phyloP scores from a whole-genome alignment of 148 eudicot species.

The Dysphania ambrosioides region DNA sequence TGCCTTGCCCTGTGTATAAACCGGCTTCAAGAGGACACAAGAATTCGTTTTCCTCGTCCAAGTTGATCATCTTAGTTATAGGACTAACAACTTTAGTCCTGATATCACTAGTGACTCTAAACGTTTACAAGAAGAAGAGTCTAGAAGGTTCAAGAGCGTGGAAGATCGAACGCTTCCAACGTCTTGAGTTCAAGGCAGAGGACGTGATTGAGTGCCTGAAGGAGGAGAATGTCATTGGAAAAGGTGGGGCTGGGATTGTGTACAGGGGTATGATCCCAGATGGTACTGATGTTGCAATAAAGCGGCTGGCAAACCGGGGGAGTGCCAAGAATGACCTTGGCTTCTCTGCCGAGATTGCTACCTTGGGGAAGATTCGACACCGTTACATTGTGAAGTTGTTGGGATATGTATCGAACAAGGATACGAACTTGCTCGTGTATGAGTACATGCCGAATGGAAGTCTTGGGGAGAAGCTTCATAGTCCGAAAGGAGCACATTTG shows the following conservation, averaged over 20 bases:
- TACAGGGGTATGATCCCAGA: slow-evolving; percentile 75
- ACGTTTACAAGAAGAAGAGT: slow-evolving; percentile 35
- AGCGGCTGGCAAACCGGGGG: slow-evolving; percentile 44
- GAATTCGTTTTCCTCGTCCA: slow-evolving; percentile 27
- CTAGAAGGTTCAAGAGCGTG: slow-evolving; percentile 47
- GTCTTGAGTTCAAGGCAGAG: slow-evolving; percentile 60
- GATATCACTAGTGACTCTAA: slow-evolving; percentile 23
- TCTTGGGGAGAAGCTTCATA: slow-evolving; percentile 83
- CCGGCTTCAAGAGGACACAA: slow-evolving; percentile 2
- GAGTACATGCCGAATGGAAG: slow-evolving; percentile 96
- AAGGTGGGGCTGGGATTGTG: slow-evolving; percentile 89
- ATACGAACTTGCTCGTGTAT: slow-evolving; percentile 66
- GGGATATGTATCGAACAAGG: slow-evolving; percentile 76
- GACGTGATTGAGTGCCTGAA: slow-evolving; percentile 64
- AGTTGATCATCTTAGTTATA: slow-evolving; percentile 31
- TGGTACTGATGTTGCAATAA: slow-evolving; percentile 71
- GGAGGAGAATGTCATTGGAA: slow-evolving; percentile 85
- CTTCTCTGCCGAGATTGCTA: slow-evolving; percentile 73
- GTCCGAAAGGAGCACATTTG: slow-evolving; percentile 71
- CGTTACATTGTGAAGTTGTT: slow-evolving; percentile 70
- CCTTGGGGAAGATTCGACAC: slow-evolving; percentile 74
- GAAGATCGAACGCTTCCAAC: slow-evolving; percentile 77
- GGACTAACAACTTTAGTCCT: slow-evolving; percentile 28
- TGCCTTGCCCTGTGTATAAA: slow-evolving; percentile 37
- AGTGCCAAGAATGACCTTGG: slow-evolving; percentile 49